These are phyloP conservation scores for Candida tallmaniae DNA, from an alignment of 805 yeast genomes.

Conservation along the genomic window DNA sequence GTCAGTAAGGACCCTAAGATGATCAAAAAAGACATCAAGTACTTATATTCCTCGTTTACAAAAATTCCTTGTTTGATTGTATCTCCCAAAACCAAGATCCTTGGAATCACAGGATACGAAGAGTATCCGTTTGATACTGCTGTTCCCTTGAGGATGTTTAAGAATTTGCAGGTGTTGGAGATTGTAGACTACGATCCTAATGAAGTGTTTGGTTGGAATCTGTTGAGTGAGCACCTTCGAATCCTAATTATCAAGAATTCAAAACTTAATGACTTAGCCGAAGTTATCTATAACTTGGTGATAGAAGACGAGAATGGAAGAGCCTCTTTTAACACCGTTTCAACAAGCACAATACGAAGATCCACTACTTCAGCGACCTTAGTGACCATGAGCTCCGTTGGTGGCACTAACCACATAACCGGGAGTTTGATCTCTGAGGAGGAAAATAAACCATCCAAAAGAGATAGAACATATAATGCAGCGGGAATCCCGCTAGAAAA, in stretches of 20 bases:
- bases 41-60: conserved; percentile 59
- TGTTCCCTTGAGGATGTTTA: conserved; percentile 58
- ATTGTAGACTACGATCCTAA: conserved; percentile 57
- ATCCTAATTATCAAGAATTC: conserved; percentile 51
- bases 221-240: conserved; percentile 48
- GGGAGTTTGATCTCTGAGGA: conserved; percentile 4
- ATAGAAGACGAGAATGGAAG: conserved; percentile 48
- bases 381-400: not conserved
- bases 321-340: conserved; percentile 11
- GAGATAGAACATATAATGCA: conserved; percentile 24
- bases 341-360: conserved; percentile 6
- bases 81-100: conserved; percentile 56
- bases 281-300: conserved; percentile 48
- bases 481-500: conserved; percentile 10
- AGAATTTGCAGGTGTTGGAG: conserved; percentile 59
- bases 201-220: conserved; percentile 64
- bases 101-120: conserved; percentile 56
- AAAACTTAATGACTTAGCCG: conserved; percentile 48
- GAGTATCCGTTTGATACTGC: conserved; percentile 71
- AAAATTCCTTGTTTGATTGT: conserved; percentile 60
- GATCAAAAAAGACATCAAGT: conserved; percentile 47
- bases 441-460: conserved; percentile 16
- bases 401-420: not conserved
- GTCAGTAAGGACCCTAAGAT: conserved; percentile 38
- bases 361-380: conserved; percentile 6